phyloP scores from a whole-genome alignment of 495 filamentous ascomycete genomes.

The Xylaria sp. region DNA sequence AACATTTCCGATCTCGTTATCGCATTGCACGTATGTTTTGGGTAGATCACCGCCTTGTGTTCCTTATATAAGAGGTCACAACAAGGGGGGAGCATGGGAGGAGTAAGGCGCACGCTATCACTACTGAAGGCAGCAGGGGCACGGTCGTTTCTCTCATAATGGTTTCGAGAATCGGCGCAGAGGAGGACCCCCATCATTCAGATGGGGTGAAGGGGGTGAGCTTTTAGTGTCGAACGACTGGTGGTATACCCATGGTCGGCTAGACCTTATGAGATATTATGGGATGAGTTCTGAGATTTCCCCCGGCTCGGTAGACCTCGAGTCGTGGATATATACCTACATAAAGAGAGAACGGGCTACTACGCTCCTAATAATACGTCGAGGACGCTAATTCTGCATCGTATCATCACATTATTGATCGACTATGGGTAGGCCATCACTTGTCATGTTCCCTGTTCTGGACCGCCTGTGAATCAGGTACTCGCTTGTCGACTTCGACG shows the following conservation, averaged over 20 bases:
- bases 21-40: conserved; percentile 24
- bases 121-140: conserved; percentile 12
- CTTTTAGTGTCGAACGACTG: background rate
- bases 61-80: background rate
- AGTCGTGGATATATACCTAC: conserved; percentile 13
- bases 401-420: too few relatives aligned
- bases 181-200: background rate
- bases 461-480: too few relatives aligned
- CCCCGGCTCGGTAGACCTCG: conserved; percentile 8
- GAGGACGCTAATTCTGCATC: too few relatives aligned
- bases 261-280: conserved; percentile 4
- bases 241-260: background rate
- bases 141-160: conserved; percentile 16
- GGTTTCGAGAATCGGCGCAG: conserved; percentile 10
- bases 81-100: conserved; percentile 11
- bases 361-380: conserved; percentile 16
- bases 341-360: conserved; percentile 9
- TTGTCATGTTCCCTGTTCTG: too few relatives aligned
- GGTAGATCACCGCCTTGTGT: conserved; percentile 19
- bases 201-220: background rate
- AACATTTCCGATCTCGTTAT: conserved; percentile 13
- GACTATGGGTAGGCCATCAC: too few relatives aligned
- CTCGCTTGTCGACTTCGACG: too few relatives aligned
- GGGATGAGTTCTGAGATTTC: background rate
- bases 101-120: conserved; percentile 27